Percentiles rank a stretch among this genome's conserved stretches.
phyloP scores from a whole-genome alignment of 1,284 basidiomycete genomes.

The Polyporus tsugae region DNA sequence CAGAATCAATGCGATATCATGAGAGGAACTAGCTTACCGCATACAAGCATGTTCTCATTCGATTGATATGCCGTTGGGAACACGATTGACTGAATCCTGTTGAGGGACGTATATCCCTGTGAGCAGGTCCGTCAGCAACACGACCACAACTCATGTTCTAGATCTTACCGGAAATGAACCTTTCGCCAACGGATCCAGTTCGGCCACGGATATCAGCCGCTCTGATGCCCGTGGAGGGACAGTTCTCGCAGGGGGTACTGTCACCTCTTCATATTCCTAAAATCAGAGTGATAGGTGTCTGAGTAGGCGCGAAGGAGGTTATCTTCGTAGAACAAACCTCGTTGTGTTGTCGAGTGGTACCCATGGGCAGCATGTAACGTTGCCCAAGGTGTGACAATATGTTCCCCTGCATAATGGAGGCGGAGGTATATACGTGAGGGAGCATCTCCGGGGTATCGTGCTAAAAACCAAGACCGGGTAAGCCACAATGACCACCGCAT shows the following conservation, averaged over 20 bases:
- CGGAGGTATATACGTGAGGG: constrained; percentile 91
- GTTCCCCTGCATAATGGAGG: constrained; percentile 66
- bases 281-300: background rate
- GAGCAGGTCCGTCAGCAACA: background rate
- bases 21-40: constrained; percentile 64
- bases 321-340: constrained; percentile 57
- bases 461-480: constrained; percentile 14
- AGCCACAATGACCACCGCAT: constrained; percentile 29
- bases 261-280: constrained; percentile 84
- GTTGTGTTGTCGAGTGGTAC: constrained; percentile 74
- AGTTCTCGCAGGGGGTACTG: constrained; percentile 85
- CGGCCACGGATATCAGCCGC: constrained; percentile 75
- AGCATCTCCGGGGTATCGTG: constrained; percentile 73
- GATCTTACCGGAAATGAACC: constrained; percentile 88
- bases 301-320: background rate
- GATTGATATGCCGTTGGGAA: constrained; percentile 93
- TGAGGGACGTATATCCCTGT: constrained; percentile 88
- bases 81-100: constrained; percentile 96
- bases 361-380: constrained; percentile 86
- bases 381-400: constrained; percentile 78
- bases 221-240: constrained; percentile 83
- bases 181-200: constrained; percentile 82
- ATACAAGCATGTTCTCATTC: constrained; percentile 97
- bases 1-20: background rate
- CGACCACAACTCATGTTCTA: background rate